These are phyloP conservation scores for Trametes elegans DNA, from an alignment of 768 basidiomycete genomes.

Conservation along the genomic window DNA sequence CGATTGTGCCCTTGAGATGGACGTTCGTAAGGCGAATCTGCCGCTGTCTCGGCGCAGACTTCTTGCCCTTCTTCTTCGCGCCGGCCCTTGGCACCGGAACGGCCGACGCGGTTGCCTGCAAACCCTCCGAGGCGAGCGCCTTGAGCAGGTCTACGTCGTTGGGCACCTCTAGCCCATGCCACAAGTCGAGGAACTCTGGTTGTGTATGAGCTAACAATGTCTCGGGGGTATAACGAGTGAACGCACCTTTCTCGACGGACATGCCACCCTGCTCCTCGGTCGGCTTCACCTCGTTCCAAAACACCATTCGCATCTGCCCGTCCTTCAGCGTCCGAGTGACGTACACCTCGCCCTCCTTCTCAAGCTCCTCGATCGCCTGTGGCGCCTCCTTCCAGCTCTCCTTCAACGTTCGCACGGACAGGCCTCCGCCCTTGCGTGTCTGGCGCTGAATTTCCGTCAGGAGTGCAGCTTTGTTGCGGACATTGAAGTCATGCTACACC, in stretches of 20 bases:
- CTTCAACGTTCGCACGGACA: conserved; percentile 80
- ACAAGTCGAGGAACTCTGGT: conserved; percentile 82
- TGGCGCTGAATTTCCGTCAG: conserved; percentile 85
- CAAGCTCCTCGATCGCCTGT: conserved; percentile 82
- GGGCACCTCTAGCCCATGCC: conserved; percentile 83
- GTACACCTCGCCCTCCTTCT: conserved; percentile 83
- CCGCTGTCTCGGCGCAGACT: conserved; percentile 68
- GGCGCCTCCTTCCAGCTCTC: conserved; percentile 92
- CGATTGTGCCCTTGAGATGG: conserved; percentile 84
- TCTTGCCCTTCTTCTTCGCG: conserved; percentile 81
- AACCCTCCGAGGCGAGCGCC: conserved; percentile 77
- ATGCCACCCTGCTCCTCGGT: conserved; percentile 68
- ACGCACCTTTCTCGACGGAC: conserved; percentile 76
- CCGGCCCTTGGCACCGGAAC: conserved; percentile 52
- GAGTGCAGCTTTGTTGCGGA: conserved; percentile 80
- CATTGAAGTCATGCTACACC: conserved; percentile 77
- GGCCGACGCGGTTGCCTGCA: conserved; percentile 76
- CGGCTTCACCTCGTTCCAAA: conserved; percentile 87
- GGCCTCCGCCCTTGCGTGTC: conserved; percentile 79
- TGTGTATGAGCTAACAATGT: not conserved
- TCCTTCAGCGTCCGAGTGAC: conserved; percentile 87
- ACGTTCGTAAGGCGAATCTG: conserved; percentile 85
- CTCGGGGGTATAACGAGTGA: not conserved
- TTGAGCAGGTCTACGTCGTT: conserved; percentile 81
- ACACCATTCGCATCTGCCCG: conserved; percentile 79